A percentile compares a stretch with the other conserved stretches of the same genome.
Conservation (phyloP, 352 stramenopile species). For the Globisporangium cederbergense region DNA sequence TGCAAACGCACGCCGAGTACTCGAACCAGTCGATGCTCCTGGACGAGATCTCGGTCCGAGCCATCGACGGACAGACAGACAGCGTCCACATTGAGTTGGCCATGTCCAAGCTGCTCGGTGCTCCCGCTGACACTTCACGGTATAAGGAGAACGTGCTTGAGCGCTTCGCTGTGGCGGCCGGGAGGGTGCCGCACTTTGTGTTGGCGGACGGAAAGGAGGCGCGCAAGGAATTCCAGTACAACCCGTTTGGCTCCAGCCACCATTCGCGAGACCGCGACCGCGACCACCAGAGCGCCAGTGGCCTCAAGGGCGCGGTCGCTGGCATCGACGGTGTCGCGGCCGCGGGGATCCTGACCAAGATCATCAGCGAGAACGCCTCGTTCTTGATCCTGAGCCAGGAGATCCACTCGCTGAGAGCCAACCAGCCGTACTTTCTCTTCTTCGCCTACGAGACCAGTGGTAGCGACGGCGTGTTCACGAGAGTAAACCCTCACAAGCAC, state of each 20-base stretch:
- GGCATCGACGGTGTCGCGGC: slow-evolving; percentile 42
- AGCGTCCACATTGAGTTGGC: slow-evolving; percentile 42
- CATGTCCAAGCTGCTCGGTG: slow-evolving; percentile 51
- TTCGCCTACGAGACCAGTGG: slow-evolving; percentile 69
- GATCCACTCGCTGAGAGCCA: slow-evolving; percentile 34
- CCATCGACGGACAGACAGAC: slow-evolving; percentile 41
- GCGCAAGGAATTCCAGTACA: slow-evolving; percentile 31
- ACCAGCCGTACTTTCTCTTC: slow-evolving; percentile 62
- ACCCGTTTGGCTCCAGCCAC: slow-evolving; percentile 25
- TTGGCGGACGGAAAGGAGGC: slow-evolving; percentile 50
- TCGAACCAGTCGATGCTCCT: slow-evolving; percentile 64
- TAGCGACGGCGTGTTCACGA: slow-evolving; percentile 68
- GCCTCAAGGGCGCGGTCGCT: slow-evolving; percentile 29
- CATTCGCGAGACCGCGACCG: slow-evolving; percentile 10
- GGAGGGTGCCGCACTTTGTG: slow-evolving; percentile 57
- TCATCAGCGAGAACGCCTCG: slow-evolving; percentile 44
- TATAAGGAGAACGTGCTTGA: slow-evolving; percentile 7
- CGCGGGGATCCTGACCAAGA: slow-evolving; percentile 34
- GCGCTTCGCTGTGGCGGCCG: slow-evolving; percentile 26
- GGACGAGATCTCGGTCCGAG: slow-evolving; percentile 44
- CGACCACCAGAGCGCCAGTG: slow-evolving; percentile 1
- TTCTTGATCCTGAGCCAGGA: slow-evolving; percentile 37
- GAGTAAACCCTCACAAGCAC: slow-evolving; percentile 59
- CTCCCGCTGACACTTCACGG: slow-evolving; percentile 9
- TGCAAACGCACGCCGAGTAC: slow-evolving; percentile 74